Conservation (phyloP, 495 filamentous ascomycete species). For the Echria macrotheca region DNA sequence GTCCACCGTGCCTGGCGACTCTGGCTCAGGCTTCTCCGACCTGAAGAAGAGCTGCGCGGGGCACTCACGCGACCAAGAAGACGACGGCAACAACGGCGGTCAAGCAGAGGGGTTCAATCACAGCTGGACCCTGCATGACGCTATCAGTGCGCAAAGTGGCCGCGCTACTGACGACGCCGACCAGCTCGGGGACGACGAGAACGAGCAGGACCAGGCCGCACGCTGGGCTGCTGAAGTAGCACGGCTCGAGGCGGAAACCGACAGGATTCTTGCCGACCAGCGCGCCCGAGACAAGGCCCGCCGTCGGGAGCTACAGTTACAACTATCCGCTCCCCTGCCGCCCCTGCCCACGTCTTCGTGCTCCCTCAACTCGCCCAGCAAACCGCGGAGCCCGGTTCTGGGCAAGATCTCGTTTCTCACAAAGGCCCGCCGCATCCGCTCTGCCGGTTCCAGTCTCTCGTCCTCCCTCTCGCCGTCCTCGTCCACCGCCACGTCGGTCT, state of each 20-base stretch:
- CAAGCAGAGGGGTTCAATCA: too few species aligned
- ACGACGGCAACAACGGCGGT: not conserved
- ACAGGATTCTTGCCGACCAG: constrained; percentile 40
- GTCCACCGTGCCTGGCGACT: not conserved
- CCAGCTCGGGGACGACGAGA: constrained; percentile 5
- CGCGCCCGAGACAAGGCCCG: constrained; percentile 41
- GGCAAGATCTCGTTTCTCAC: constrained; percentile 36
- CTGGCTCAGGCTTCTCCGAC: not conserved
- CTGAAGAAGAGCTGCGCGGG: constrained; percentile 1
- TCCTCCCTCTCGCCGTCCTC: constrained; percentile 17
- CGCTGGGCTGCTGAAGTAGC: constrained; percentile 24
- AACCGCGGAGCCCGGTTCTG: constrained; percentile 32
- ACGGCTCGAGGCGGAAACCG: constrained; percentile 36
- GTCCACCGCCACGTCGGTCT: constrained; percentile 7
- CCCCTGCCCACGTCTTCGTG: constrained; percentile 15
- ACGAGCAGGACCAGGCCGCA: constrained; percentile 18
- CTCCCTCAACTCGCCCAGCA: constrained; percentile 13
- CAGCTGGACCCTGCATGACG: not conserved
- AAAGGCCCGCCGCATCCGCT: constrained; percentile 18
- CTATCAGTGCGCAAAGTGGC: too few species aligned
- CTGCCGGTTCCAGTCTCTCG: constrained; percentile 10
- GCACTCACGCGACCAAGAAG: not conserved
- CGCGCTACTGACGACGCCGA: too few species aligned
- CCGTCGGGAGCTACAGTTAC: constrained; percentile 17
- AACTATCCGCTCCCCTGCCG: constrained; percentile 23